Evolutionary conservation across 768 basidiomycete species (phyloP).

Genomic region (Leccinum ochraceum): DNA sequence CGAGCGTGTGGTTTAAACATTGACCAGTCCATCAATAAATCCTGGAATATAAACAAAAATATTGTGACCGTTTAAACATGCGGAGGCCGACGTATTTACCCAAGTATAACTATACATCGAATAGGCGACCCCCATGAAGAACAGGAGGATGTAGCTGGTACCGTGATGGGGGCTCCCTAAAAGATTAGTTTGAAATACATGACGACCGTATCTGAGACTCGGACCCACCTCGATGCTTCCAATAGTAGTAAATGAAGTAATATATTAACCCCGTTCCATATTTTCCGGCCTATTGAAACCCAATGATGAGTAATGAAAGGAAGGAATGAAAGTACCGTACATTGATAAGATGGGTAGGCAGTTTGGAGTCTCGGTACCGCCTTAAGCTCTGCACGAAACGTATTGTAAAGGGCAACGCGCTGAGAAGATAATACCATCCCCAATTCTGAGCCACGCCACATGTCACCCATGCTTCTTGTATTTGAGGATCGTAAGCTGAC

Average conservation of each 20-base stretch:
- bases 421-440: constrained; percentile 60
- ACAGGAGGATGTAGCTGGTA: constrained; percentile 65
- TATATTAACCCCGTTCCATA: constrained; percentile 67
- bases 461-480: constrained; percentile 46
- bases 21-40: constrained; percentile 95
- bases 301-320: neutral
- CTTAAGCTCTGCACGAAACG: constrained; percentile 86
- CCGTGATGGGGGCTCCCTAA: constrained; percentile 38
- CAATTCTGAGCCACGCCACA: constrained; percentile 49
- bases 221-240: constrained; percentile 63
- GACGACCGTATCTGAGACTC: neutral
- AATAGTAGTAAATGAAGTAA: constrained; percentile 70
- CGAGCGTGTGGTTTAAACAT: constrained; percentile 57
- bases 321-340: constrained; percentile 37
- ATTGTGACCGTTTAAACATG: neutral
- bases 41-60: constrained; percentile 42
- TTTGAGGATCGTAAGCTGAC: constrained; percentile 28
- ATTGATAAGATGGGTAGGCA: constrained; percentile 83
- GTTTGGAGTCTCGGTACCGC: constrained; percentile 77
- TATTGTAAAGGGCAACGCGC: constrained; percentile 63
- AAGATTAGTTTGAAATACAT: neutral
- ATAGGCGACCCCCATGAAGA: constrained; percentile 60
- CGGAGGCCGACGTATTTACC: constrained; percentile 46
- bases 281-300: constrained; percentile 69
- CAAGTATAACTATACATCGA: constrained; percentile 74